Base-by-base conservation (phyloP, 345 rosid genomes). In the Eucalyptus pauciflora region DNA sequence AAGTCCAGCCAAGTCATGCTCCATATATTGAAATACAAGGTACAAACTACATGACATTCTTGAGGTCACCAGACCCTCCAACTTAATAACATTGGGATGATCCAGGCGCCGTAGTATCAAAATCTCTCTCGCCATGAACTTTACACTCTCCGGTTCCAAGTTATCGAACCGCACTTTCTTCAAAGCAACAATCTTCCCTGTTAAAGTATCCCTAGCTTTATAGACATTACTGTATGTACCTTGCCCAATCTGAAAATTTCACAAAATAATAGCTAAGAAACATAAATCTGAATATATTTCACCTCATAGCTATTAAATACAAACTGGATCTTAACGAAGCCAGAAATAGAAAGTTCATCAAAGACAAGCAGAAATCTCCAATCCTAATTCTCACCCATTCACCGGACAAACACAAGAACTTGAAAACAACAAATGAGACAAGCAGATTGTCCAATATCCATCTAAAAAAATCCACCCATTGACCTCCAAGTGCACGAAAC, bases 191-290 rank as follows among this genome's bases (percentile, higher is more conserved):
- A 95, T 93, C 92, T 94, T 94, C 64, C 96, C 96, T 4, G 95
- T 94, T 88, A 95, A 87, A n/a, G 91, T 89, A 92, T 96, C 98
- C 91, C 95, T 96, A 88, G 98, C 98, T 94, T 95, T 96, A 90
- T 96, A 96, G 92, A 96, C 98, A 93, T 96, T 95, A 92, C 98
- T 96, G 90, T 96, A 96, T n/a, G 98, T 96, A 85, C 97, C 98
- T 90, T 96, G 96, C 67, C 97, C 98, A 92, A 96, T 93, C 98
- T 96, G 91, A 50, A 89, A 83, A 71, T 31, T 13, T 86, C 13
- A 62, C 54, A 81, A 86, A 88, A 69, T 16, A 16, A 52, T 51
- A 48, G 31, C 49, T 22, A 51, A 56, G 81, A 37, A 25, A 76
- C n/a, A n/a, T 51, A 71, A 81, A 22, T 37, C 49, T 29, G 29